phyloP scores from a whole-genome alignment of 73 alveolate genomes.

The Paramecium primaurelia region DNA sequence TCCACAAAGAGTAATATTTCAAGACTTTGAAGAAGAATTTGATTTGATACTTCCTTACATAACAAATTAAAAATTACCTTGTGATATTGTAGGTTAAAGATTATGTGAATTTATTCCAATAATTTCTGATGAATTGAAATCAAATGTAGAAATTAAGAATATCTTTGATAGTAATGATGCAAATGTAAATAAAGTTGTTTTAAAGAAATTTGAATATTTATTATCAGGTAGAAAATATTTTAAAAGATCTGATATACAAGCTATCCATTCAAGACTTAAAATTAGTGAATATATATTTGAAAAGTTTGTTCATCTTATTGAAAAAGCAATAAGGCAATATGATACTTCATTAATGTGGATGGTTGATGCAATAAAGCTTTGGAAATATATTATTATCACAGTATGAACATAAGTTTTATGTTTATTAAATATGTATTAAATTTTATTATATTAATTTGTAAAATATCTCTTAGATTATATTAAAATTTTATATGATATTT shows the following conservation, averaged over 20 bases:
- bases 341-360: slow-evolving; percentile 2
- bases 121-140: neutral
- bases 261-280: slow-evolving; percentile 15
- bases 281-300: neutral
- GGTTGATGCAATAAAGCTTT: neutral
- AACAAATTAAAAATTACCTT: neutral
- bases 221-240: slow-evolving; percentile 26
- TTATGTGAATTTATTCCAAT: neutral
- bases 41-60: neutral
- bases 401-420: neutral
- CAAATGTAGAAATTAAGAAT: neutral
- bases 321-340: neutral
- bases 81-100: neutral
- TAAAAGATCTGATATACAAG: slow-evolving; percentile 3
- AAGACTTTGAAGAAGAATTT: slow-evolving; percentile 9
- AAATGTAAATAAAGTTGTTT: neutral
- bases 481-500: too few species aligned
- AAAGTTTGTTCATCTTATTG: neutral
- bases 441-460: neutral
- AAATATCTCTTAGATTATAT: too few species aligned
- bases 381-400: neutral
- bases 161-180: neutral
- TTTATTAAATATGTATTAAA: neutral
- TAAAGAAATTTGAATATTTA: neutral
- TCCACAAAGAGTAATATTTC: neutral